Conservation (phyloP, 2,329 filamentous ascomycete species). For the Talaromyces rugulosus region DNA sequence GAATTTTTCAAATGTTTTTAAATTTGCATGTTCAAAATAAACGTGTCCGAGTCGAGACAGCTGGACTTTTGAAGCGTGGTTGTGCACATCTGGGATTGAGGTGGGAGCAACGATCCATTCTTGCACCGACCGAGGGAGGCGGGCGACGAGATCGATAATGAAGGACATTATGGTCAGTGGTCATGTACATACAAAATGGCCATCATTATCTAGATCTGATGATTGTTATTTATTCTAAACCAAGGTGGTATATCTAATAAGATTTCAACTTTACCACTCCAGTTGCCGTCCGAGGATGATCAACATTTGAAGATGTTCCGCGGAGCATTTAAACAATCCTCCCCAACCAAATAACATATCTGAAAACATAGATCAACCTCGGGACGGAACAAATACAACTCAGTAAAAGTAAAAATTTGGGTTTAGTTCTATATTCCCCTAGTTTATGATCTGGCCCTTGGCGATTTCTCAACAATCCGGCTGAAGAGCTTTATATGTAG, state of each 20-base stretch:
- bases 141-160: slow-evolving; percentile 14
- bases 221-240: background rate
- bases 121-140: slow-evolving; percentile 14
- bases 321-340: background rate
- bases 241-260: background rate
- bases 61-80: slow-evolving; percentile 22
- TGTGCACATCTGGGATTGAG: slow-evolving; percentile 17
- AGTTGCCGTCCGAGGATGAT: background rate
- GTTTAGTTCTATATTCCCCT: background rate
- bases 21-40: slow-evolving; percentile 26
- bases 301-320: slow-evolving; percentile 2
- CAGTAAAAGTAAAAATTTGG: background rate
- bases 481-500: background rate
- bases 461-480: background rate
- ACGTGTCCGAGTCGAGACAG: slow-evolving; percentile 25
- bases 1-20: slow-evolving; percentile 23
- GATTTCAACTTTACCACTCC: background rate
- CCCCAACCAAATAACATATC: background rate
- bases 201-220: background rate
- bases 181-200: background rate
- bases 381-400: background rate
- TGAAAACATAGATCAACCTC: background rate
- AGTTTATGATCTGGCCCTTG: background rate
- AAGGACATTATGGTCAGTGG: background rate
- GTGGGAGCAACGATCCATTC: slow-evolving; percentile 15